phyloP scores from a whole-genome alignment of 768 basidiomycete species.

The Hirschioporus abietinus region DNA sequence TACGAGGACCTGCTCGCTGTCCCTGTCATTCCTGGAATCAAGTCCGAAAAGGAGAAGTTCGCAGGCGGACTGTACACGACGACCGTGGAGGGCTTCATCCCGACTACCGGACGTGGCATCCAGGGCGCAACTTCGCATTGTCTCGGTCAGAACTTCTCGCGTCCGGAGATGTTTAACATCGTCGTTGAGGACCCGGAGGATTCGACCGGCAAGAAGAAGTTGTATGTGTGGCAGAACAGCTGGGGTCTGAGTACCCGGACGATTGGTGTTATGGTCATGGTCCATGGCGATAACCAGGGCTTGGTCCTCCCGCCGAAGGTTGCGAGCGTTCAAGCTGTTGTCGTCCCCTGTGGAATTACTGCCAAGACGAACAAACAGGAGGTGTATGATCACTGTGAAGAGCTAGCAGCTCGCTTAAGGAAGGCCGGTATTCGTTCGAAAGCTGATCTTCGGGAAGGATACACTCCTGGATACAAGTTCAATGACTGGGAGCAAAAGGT shows the following conservation, averaged over 20 bases:
- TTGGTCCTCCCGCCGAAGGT: slow-evolving; percentile 96
- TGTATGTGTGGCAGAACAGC: slow-evolving; percentile 95
- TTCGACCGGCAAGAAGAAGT: slow-evolving; percentile 55
- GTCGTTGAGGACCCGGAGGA: slow-evolving; percentile 91
- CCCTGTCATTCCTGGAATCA: slow-evolving; percentile 93
- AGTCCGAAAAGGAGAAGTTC: slow-evolving; percentile 99
- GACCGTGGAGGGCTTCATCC: slow-evolving; percentile 96
- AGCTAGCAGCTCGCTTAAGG: slow-evolving; percentile 68
- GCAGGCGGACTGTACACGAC: slow-evolving; percentile 98
- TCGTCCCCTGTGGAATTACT: slow-evolving; percentile 95
- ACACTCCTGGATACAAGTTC: slow-evolving; percentile 99
- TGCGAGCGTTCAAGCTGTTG: slow-evolving; percentile 83
- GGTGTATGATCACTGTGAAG: slow-evolving; percentile 75
- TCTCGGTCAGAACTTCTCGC: slow-evolving; percentile 97
- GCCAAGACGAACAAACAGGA: slow-evolving; percentile 66
- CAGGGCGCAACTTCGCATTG: slow-evolving; percentile 98
- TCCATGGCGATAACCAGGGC: slow-evolving; percentile 97
- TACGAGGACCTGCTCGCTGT: slow-evolving; percentile 97
- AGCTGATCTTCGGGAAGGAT: slow-evolving; percentile 90
- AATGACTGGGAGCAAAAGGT: slow-evolving; percentile 99
- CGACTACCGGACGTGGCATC: slow-evolving; percentile 94
- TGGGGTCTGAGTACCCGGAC: slow-evolving; percentile 97
- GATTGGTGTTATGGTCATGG: slow-evolving; percentile 99
- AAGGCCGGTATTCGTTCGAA: slow-evolving; percentile 75
- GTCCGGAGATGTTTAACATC: slow-evolving; percentile 96